phyloP scores from a whole-genome alignment of 176 grass and related monocot species.

The Rhipidocladum racemiflorum region DNA sequence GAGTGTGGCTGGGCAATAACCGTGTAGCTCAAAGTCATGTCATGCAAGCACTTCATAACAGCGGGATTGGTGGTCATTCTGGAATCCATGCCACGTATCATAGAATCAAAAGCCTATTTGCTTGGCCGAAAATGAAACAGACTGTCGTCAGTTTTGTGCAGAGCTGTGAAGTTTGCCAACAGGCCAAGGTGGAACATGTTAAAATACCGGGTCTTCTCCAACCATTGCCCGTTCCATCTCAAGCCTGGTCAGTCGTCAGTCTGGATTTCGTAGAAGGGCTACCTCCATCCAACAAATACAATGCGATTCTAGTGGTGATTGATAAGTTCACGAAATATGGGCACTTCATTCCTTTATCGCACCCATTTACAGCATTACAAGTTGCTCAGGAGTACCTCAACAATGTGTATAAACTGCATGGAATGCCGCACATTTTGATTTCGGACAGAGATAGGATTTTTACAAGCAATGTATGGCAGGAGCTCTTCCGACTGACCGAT shows the following conservation, averaged over 20 bases:
- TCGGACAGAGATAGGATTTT: too few species aligned
- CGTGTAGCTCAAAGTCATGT: too few species aligned
- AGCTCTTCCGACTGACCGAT: background rate
- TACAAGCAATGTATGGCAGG: background rate
- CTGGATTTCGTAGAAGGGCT: background rate
- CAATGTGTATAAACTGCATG: background rate
- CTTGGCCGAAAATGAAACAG: background rate
- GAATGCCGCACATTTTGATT: too few species aligned
- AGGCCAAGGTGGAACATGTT: background rate
- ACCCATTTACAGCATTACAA: background rate
- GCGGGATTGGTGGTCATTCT: background rate
- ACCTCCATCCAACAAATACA: background rate
- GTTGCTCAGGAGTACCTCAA: background rate
- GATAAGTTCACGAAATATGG: background rate
- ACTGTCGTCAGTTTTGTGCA: background rate
- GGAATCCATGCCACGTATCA: background rate
- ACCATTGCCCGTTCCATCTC: background rate
- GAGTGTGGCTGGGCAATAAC: too few species aligned
- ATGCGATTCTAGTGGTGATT: background rate
- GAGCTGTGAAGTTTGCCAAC: background rate
- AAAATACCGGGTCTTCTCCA: accelerated
- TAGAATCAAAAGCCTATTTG: accelerated
- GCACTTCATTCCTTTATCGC: background rate
- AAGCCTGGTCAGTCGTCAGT: accelerated
- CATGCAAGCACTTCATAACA: background rate